A percentile compares a stretch with the other conserved stretches of the same genome.
Evolutionary conservation across 805 yeast genomes (phyloP).

Genomic region (Metschnikowia vanudenii): DNA sequence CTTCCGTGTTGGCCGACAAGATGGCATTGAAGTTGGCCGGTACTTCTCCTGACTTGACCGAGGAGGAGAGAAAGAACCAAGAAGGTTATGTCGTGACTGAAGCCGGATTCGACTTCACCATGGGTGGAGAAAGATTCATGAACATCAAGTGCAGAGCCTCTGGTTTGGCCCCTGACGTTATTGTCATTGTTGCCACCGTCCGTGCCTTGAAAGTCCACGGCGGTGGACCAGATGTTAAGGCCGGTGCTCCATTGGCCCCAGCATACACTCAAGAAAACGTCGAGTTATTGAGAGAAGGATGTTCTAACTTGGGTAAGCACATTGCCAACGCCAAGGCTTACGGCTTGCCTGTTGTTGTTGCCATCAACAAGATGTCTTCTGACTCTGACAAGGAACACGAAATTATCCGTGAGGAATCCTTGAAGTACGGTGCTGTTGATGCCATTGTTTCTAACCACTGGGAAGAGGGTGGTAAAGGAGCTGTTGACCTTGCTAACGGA

Average conservation of each 20-base stretch:
- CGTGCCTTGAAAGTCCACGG: constrained; percentile 85
- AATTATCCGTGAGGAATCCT: constrained; percentile 62
- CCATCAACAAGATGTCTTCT: constrained; percentile 74
- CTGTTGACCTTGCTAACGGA: constrained; percentile 69
- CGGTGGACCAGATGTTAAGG: constrained; percentile 86
- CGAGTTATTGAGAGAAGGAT: constrained; percentile 66
- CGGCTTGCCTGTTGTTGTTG: constrained; percentile 79
- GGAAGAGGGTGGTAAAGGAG: constrained; percentile 85
- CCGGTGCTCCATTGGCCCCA: constrained; percentile 75
- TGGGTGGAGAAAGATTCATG: constrained; percentile 88
- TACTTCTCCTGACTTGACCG: constrained; percentile 46
- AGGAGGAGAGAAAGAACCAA: constrained; percentile 45
- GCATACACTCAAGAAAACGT: constrained; percentile 72
- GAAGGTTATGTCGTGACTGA: constrained; percentile 81
- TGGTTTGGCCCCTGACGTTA: constrained; percentile 75
- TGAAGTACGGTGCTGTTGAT: constrained; percentile 75
- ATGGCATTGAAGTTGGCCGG: constrained; percentile 81
- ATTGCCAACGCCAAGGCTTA: constrained; percentile 68
- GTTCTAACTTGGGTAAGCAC: constrained; percentile 74
- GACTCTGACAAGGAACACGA: constrained; percentile 70
- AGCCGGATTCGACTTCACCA: constrained; percentile 87
- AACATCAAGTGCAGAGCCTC: constrained; percentile 80
- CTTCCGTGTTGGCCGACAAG: constrained; percentile 78
- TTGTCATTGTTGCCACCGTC: constrained; percentile 79
- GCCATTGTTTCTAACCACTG: constrained; percentile 83